A percentile compares a stretch with the other conserved stretches of the same genome.
phyloP scores from a whole-genome alignment of 2,329 filamentous ascomycete species.

The Penicillium thymicola region DNA sequence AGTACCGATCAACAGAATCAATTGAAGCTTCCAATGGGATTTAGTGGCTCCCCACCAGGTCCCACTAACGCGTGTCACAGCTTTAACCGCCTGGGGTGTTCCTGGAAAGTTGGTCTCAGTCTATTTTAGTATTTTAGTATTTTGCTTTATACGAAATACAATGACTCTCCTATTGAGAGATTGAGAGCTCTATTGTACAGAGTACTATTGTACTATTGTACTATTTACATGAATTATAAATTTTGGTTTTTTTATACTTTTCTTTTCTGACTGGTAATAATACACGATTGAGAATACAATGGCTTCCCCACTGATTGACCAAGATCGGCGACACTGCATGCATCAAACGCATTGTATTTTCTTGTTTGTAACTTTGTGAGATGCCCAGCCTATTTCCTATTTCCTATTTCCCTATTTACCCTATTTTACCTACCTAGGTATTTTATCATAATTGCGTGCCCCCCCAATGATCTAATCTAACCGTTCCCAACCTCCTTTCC shows the following conservation, averaged over 20 bases:
- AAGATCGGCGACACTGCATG: constrained; percentile 16
- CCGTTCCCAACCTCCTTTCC: constrained; percentile 18
- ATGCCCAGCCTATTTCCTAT: too few species aligned
- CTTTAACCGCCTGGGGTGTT: not conserved
- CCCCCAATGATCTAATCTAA: constrained; percentile 8
- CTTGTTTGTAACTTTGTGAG: constrained; percentile 14
- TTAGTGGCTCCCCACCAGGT: constrained; percentile 12
- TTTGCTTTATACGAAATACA: too few species aligned
- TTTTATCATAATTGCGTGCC: constrained; percentile 11
- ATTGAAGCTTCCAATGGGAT: constrained; percentile 19
- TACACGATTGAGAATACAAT: not conserved
- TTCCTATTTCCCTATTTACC: too few species aligned
- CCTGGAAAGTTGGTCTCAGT: not conserved
- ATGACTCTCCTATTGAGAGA: too few species aligned
- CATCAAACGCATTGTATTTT: constrained; percentile 16
- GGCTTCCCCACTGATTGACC: constrained; percentile 23
- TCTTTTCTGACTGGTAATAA: not conserved
- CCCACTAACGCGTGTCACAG: constrained; percentile 38
- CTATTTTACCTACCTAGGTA: not conserved
- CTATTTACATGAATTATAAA: too few species aligned
- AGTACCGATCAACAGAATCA: not conserved
- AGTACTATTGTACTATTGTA: too few species aligned
- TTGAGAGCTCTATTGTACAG: too few species aligned
- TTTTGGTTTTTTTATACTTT: too few species aligned
- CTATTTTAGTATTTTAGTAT: constrained; percentile 1